These are phyloP conservation scores for Blastobotrys raffinosifermentans DNA, from an alignment of 1,139 yeast species.

Conservation along the genomic window DNA sequence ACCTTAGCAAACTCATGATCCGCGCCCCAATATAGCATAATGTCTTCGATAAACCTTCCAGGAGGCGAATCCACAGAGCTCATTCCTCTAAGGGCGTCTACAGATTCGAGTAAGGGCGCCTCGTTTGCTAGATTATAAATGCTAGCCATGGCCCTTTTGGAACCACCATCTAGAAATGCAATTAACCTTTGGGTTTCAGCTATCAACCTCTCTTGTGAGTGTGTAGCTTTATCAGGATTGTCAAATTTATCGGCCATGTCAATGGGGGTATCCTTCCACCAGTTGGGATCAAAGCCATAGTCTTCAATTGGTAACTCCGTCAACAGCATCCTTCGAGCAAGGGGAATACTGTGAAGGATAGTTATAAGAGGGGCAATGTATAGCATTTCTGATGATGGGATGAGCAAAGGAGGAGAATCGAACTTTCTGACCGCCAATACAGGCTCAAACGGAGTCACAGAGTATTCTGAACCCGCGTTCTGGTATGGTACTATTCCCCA, in stretches of 20 bases:
- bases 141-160: slow-evolving; percentile 39
- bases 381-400: slow-evolving; percentile 34
- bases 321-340: slow-evolving; percentile 34
- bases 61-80: slow-evolving; percentile 20
- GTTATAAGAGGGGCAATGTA: slow-evolving; percentile 40
- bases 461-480: slow-evolving; percentile 7
- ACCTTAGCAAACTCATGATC: slow-evolving; percentile 14
- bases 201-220: slow-evolving; percentile 21
- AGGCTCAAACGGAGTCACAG: slow-evolving; percentile 5
- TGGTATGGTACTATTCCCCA: slow-evolving; percentile 27
- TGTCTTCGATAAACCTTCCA: slow-evolving; percentile 18
- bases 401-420: slow-evolving; percentile 31
- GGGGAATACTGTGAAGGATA: slow-evolving; percentile 41
- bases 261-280: slow-evolving; percentile 41
- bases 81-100: slow-evolving; percentile 27
- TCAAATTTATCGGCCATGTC: slow-evolving; percentile 16
- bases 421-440: slow-evolving; percentile 7
- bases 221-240: slow-evolving; percentile 11
- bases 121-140: slow-evolving; percentile 30
- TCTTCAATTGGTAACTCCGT: slow-evolving; percentile 28
- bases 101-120: slow-evolving; percentile 19
- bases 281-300: slow-evolving; percentile 37
- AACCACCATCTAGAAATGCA: slow-evolving; percentile 39
- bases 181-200: slow-evolving; percentile 41
- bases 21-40: slow-evolving; percentile 16